Evolutionary conservation across 2,329 filamentous ascomycete genomes (phyloP).

Genomic region (Fusarium multiceps): DNA sequence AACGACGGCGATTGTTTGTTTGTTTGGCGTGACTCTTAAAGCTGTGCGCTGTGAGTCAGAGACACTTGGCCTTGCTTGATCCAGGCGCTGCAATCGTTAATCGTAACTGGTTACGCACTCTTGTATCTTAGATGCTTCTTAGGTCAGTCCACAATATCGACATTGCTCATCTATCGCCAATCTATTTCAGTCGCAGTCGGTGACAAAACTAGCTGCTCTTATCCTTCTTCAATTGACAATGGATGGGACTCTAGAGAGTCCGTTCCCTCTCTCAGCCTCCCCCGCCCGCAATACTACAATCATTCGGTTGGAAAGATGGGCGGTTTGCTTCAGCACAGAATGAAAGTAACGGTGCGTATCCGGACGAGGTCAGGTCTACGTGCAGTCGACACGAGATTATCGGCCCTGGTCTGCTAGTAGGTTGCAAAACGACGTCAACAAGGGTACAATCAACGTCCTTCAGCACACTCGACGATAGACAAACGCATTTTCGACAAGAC

Average conservation of each 20-base stretch:
- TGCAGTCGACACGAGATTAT: background rate
- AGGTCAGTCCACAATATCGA: background rate
- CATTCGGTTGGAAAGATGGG: background rate
- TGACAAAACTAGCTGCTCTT: background rate
- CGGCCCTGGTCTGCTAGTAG: background rate
- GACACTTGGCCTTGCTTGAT: background rate
- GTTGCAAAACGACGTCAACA: background rate
- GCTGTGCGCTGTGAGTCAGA: background rate
- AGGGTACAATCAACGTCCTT: background rate
- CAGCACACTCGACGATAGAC: background rate
- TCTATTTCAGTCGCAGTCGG: background rate
- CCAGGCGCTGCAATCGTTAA: background rate
- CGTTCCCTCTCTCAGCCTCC: no score
- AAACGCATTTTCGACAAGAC: background rate
- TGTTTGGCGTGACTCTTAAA: background rate
- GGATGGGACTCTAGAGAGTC: background rate
- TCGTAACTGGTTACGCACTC: background rate
- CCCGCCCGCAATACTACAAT: background rate
- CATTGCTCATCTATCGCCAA: background rate
- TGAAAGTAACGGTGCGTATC: no score
- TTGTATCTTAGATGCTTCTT: background rate
- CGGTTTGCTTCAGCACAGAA: background rate
- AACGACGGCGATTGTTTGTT: background rate
- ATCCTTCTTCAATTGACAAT: background rate
- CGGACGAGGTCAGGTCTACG: no score